Conservation (phyloP, 192 early-diverging fungal genomes). For the Coemansia sp. region DNA sequence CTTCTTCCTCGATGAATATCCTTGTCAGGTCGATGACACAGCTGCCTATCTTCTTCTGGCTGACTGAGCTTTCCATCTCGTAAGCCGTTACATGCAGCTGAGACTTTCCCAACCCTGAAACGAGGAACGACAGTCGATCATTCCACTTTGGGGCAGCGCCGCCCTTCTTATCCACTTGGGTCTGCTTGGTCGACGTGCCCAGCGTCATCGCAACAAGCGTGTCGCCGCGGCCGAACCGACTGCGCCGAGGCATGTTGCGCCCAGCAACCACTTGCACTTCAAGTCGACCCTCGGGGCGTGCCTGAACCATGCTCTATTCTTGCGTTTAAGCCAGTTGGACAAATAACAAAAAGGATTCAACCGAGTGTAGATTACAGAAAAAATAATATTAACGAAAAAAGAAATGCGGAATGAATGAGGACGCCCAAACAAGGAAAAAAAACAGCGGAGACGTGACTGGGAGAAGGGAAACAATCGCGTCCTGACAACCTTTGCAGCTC, state of each 20-base stretch:
- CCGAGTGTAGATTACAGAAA: neutral
- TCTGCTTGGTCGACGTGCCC: conserved; percentile 43
- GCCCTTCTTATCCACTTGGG: conserved; percentile 53
- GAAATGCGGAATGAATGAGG: conserved; percentile 10
- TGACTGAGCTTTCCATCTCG: conserved; percentile 43
- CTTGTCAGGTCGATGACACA: conserved; percentile 43
- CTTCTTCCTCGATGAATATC: conserved; percentile 49
- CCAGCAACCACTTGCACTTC: conserved; percentile 49
- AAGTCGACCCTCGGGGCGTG: conserved; percentile 36
- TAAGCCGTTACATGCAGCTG: conserved; percentile 38
- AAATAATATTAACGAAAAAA: conserved; percentile 11
- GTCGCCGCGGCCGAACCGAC: conserved; percentile 48
- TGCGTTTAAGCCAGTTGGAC: neutral
- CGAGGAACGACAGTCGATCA: conserved; percentile 37
- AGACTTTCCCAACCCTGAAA: conserved; percentile 39
- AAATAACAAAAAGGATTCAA: neutral
- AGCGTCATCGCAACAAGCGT: conserved; percentile 40
- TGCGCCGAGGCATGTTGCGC: conserved; percentile 44
- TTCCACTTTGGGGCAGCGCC: conserved; percentile 52
- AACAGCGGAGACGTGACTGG: conserved; percentile 2
- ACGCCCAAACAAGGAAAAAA: neutral
- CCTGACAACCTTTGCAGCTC: neutral
- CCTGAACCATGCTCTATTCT: conserved; percentile 7
- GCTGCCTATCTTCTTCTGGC: conserved; percentile 39
- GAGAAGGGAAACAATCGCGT: neutral